phyloP scores from a whole-genome alignment of 768 basidiomycete genomes.

The Russula vinacea region DNA sequence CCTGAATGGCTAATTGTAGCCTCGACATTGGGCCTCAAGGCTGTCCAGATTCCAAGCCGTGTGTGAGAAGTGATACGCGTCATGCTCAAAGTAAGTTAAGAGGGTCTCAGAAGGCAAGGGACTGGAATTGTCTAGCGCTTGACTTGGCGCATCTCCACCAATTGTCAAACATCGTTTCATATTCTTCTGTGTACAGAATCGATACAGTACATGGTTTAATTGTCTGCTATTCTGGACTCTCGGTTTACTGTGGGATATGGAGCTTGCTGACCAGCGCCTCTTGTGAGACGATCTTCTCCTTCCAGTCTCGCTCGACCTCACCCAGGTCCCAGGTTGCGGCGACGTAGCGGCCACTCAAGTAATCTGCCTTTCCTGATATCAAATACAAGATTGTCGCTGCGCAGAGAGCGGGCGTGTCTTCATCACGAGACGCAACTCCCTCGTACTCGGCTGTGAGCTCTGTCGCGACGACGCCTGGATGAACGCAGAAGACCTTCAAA shows the following conservation, averaged over 20 bases:
- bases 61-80: too few species aligned
- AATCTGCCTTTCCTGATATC: slow-evolving; percentile 9
- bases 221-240: neutral
- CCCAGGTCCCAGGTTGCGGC: slow-evolving; percentile 19
- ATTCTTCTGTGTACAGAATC: neutral
- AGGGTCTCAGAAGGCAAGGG: too few species aligned
- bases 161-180: neutral
- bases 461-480: neutral
- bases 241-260: slow-evolving; percentile 9
- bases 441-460: neutral
- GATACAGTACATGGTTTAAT: neutral
- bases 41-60: too few species aligned
- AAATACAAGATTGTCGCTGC: slow-evolving; percentile 1
- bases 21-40: too few species aligned
- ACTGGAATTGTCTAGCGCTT: too few species aligned
- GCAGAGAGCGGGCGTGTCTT: neutral
- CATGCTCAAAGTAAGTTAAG: too few species aligned
- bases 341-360: slow-evolving; percentile 18
- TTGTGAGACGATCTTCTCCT: slow-evolving; percentile 14
- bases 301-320: slow-evolving; percentile 21
- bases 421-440: neutral
- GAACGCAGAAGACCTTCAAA: neutral
- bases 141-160: neutral
- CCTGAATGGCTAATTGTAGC: too few species aligned
- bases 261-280: slow-evolving; percentile 14